Percentiles rank a stretch among this genome's conserved stretches.
Evolutionary conservation across 2,329 filamentous ascomycete genomes (phyloP).

Genomic region (Phoma sp.): DNA sequence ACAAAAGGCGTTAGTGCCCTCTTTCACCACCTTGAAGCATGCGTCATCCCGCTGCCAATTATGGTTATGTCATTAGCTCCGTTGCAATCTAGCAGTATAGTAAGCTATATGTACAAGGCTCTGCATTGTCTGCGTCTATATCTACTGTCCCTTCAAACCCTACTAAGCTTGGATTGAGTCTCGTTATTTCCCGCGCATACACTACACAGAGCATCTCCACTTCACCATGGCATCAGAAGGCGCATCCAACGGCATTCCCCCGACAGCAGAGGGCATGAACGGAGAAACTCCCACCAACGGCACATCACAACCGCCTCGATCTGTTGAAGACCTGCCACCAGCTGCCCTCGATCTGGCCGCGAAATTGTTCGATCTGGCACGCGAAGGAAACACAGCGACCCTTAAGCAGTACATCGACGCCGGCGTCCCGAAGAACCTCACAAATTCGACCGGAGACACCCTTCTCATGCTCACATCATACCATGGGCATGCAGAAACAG

Average conservation of each 20-base stretch:
- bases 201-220: background rate
- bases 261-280: constrained; percentile 6
- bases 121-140: background rate
- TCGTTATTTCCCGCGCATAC: background rate
- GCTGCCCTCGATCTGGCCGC: constrained; percentile 70
- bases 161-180: no score
- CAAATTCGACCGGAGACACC: constrained; percentile 76
- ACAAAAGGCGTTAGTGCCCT: constrained; percentile 21
- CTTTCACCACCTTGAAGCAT: constrained; percentile 20
- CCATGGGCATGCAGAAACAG: constrained; percentile 67
- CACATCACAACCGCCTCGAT: constrained; percentile 10
- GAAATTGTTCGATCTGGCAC: constrained; percentile 71
- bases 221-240: constrained; percentile 24
- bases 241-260: constrained; percentile 19
- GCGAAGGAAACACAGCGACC: constrained; percentile 62
- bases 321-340: constrained; percentile 57
- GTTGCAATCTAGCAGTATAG: constrained; percentile 4
- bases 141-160: no score
- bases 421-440: constrained; percentile 72
- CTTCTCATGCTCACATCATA: constrained; percentile 76
- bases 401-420: constrained; percentile 69
- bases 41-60: constrained; percentile 18
- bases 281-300: constrained; percentile 1
- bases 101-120: constrained; percentile 17
- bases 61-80: constrained; percentile 37